Base-by-base conservation (phyloP, 768 basidiomycete species). In the Leccinum broughii region DNA sequence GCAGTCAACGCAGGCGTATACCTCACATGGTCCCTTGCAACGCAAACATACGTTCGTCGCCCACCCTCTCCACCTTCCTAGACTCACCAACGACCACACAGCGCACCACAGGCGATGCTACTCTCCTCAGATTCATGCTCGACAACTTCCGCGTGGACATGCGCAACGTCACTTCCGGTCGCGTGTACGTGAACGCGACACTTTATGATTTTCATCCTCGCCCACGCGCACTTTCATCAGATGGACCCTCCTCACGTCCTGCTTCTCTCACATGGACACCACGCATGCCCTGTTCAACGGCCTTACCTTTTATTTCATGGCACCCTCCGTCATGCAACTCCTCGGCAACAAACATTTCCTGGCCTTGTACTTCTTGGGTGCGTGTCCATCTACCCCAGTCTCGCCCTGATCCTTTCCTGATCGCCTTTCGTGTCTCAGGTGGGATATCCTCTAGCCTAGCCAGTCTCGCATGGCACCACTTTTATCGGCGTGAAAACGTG, bases 231-330 rank as follows among this genome's bases (percentile, higher is more conserved):
- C 26, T 30, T 37, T 44, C 22, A 4, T 14, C 56, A 93, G 92
- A 69, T 93, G 90, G 89, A 91, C 89, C 0, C 76, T 86, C 26
- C 63, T 92, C 10, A 89, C 91, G 0, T 77, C 83, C 17, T 80
- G 78, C 60, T 93, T 94, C 77, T 90, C 90, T 4, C 90, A 93
- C 66, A 72, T 79, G 64, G 78, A 81, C 30, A 41, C 79, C n/a
- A 62, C 69, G 1, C 91, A 93, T 67, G 81, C 89, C 4, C 63
- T 90, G n/a, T 79, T 91, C 71, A 93, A 93, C 67, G 85, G 83
- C n/a, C 81, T 91, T 68, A 85, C 88, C 0, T 90, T 85, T 73
- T 91, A 80, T 73, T 93, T 89, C 76, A 84, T 92, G 82, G 89
- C 86, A 0, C 83, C 80, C 1, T 73, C 83, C 3, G 84, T 90